phyloP scores from a whole-genome alignment of 2,329 filamentous ascomycete species.

The Coleophoma eucalyptorum region DNA sequence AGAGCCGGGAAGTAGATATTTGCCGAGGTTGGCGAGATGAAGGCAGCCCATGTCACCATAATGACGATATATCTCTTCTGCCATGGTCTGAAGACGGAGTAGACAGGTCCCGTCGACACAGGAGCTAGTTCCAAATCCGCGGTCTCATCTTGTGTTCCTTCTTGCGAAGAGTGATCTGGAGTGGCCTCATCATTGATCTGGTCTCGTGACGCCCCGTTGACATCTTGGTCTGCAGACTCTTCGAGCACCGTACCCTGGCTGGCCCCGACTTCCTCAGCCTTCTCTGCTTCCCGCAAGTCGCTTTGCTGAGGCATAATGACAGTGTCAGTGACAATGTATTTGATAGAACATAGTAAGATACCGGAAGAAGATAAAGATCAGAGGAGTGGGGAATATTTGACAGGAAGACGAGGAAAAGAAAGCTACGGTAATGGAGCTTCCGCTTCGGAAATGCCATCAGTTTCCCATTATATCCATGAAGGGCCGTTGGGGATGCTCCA shows the following conservation, averaged over 20 bases:
- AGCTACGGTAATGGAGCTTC: no score
- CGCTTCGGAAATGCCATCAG: no score
- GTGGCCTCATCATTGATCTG: not conserved
- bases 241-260: slow-evolving; percentile 10
- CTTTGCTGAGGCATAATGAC: slow-evolving; percentile 17
- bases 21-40: slow-evolving; percentile 25
- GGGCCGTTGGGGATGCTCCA: no score
- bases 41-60: slow-evolving; percentile 43
- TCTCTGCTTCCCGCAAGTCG: slow-evolving; percentile 12
- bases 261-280: slow-evolving; percentile 12
- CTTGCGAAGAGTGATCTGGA: slow-evolving; percentile 7
- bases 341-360: no score
- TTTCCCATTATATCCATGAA: no score
- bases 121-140: slow-evolving; percentile 21
- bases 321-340: not conserved
- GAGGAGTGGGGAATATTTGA: no score
- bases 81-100: slow-evolving; percentile 24
- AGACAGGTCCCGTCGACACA: slow-evolving; percentile 22
- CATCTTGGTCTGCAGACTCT: slow-evolving; percentile 2
- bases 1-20: slow-evolving; percentile 29
- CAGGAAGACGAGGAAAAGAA: no score
- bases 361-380: no score
- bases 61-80: slow-evolving; percentile 46
- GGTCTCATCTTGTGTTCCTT: slow-evolving; percentile 15
- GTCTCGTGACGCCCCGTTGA: not conserved